phyloP scores from a whole-genome alignment of 805 yeast genomes.

The Grigorovia transvaalensis region DNA sequence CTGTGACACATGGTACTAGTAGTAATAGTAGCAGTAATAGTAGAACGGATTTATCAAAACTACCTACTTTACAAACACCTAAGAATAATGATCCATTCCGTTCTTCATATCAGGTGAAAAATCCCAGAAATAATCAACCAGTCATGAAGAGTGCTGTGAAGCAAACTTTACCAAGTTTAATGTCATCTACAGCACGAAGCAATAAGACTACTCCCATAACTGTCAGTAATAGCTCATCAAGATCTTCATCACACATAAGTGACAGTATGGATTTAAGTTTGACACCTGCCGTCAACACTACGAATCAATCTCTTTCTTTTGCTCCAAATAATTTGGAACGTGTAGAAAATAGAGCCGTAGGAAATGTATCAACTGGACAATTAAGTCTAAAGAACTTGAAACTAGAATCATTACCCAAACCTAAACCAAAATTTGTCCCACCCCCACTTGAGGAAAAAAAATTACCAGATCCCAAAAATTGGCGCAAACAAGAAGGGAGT shows the following conservation, averaged over 20 bases:
- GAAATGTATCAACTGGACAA: neutral
- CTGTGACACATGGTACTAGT: slow-evolving; percentile 20
- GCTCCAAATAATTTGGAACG: slow-evolving; percentile 10
- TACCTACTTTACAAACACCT: slow-evolving; percentile 27
- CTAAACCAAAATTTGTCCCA: slow-evolving; percentile 26
- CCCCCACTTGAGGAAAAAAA: slow-evolving; percentile 48
- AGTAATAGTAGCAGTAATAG: slow-evolving; percentile 4
- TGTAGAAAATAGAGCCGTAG: neutral
- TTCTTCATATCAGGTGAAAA: slow-evolving; percentile 5
- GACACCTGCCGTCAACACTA: neutral
- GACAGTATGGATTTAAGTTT: neutral
- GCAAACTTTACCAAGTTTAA: neutral
- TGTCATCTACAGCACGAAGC: slow-evolving; percentile 5
- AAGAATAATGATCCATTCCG: slow-evolving; percentile 15
- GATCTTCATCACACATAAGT: neutral
- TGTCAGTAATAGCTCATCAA: slow-evolving; percentile 13
- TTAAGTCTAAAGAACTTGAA: slow-evolving; percentile 10
- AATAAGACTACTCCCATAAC: slow-evolving; percentile 11
- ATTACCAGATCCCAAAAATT: slow-evolving; percentile 29
- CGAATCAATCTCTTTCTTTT: slow-evolving; percentile 5
- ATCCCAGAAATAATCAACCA: neutral
- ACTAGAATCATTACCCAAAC: slow-evolving; percentile 41
- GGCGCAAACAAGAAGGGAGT: slow-evolving; percentile 21
- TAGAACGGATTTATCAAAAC: slow-evolving; percentile 12
- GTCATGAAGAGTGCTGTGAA: neutral